Base-by-base conservation (phyloP, 352 stramenopile species). In the Peronospora belbahrii region DNA sequence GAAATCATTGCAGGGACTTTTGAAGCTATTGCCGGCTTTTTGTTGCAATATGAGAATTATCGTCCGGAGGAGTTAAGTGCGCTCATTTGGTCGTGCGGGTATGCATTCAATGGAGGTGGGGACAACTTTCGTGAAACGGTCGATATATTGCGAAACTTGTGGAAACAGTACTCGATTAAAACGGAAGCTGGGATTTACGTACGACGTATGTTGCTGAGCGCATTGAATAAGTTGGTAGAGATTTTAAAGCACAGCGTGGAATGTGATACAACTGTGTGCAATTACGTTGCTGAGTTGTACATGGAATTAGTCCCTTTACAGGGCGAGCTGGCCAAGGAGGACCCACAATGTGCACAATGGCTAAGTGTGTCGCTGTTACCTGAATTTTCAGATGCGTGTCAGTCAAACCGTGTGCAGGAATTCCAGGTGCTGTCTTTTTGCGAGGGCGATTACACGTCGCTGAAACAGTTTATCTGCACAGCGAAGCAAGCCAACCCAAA, bases 341-440 rank as follows among this genome's bases (percentile, higher is more conserved):
- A 94, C 36, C 67, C 70, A 14, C 69, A 83, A 23, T 85, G 81
- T 46, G 69, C 69, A 10, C 69, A 91, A 46, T 94, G 83, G 83
- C 41, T 94, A 18, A 62, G 52, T 6, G 55, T 56, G 4, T 90
- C 79, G 6, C 47, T 89, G 14, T 43, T 94, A 28, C 75, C 76
- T 4, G 56, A 71, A 27, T 94, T 91, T 40, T 63, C 65, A 23
- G 78, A 91, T 44, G 73, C 83, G 34, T 88, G 76, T 20, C 59
- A 67, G 9, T 70, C 61, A 2, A 62, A 77, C 3, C 67, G 62
- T 6, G 48, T 87, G 27, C 65, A 74, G 15, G 78, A 89, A 11
- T 78, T 88, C 18, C 64, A 82, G 30, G 51, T 80, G 0, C 25
- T 73, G 3, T 74, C 72, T 1, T 77, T 74, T 6, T 88, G 78